Percentiles rank a stretch among this genome's conserved stretches.
Evolutionary conservation across 2,329 filamentous ascomycete genomes (phyloP).

Genomic region (Talaromyces pinophilus): DNA sequence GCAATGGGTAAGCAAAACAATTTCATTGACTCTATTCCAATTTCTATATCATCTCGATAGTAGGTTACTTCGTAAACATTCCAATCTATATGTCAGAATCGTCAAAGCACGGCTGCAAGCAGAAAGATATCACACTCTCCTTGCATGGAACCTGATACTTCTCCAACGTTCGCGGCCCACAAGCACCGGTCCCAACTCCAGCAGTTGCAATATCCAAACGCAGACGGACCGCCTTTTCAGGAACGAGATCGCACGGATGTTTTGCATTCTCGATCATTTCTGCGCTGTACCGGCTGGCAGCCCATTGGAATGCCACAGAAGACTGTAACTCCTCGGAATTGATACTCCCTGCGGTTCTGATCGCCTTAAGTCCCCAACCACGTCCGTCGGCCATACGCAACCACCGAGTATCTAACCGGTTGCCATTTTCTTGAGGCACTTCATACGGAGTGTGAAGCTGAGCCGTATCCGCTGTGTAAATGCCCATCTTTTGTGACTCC

Average conservation of each 20-base stretch:
- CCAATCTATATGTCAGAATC: neutral
- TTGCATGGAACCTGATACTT: constrained; percentile 14
- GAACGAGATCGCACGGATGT: constrained; percentile 28
- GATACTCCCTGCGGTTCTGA: neutral
- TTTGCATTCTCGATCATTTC: neutral
- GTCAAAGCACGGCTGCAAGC: constrained; percentile 10
- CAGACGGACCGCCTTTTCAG: constrained; percentile 24
- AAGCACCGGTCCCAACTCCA: constrained; percentile 16
- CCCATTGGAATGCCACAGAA: neutral
- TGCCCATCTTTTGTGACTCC: neutral
- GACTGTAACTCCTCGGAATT: neutral
- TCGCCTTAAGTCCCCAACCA: neutral
- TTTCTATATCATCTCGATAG: neutral
- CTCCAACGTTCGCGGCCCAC: constrained; percentile 6
- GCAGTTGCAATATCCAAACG: constrained; percentile 27
- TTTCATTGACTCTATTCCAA: neutral
- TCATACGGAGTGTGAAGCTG: neutral
- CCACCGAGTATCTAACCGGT: neutral
- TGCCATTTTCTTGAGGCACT: neutral
- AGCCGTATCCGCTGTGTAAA: neutral
- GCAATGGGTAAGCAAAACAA: neutral
- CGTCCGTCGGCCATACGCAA: neutral
- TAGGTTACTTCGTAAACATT: neutral
- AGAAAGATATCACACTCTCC: constrained; percentile 2
- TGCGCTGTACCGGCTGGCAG: neutral